Evolutionary conservation across 495 filamentous ascomycete species (phyloP).

Genomic region (Aspergillus avenaceus): DNA sequence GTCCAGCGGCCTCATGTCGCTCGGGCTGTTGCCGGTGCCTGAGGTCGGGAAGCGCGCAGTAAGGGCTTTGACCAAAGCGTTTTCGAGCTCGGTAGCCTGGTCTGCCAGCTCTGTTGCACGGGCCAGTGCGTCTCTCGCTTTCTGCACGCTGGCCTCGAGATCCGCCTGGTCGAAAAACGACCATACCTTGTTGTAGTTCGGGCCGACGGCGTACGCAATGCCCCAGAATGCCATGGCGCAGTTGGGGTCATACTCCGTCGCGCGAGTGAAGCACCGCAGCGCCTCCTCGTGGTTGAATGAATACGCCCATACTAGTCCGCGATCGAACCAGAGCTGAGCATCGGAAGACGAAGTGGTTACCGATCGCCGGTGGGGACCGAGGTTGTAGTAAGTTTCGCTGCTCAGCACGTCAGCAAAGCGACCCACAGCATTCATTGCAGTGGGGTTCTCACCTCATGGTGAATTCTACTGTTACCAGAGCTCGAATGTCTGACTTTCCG

Average conservation of each 20-base stretch:
- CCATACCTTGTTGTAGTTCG: constrained; percentile 73
- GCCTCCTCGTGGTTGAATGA: constrained; percentile 36
- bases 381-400: constrained; percentile 5
- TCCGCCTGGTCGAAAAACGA: constrained; percentile 51
- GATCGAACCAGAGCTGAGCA: constrained; percentile 36
- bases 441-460: neutral
- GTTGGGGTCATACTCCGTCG: constrained; percentile 31
- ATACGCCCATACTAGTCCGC: constrained; percentile 32
- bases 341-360: constrained; percentile 1
- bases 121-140: constrained; percentile 33
- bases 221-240: constrained; percentile 66
- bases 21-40: constrained; percentile 3
- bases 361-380: constrained; percentile 1
- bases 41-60: constrained; percentile 45
- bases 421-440: no score
- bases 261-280: constrained; percentile 10
- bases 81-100: constrained; percentile 36
- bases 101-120: constrained; percentile 30
- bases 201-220: constrained; percentile 57
- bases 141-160: constrained; percentile 30
- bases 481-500: no score
- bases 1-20: constrained; percentile 44
- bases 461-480: neutral
- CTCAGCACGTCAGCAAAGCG: no score
- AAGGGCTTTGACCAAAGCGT: constrained; percentile 51